These are phyloP conservation scores for Linum usitatissimum DNA, from an alignment of 345 rosid genomes.

Conservation along the genomic window DNA sequence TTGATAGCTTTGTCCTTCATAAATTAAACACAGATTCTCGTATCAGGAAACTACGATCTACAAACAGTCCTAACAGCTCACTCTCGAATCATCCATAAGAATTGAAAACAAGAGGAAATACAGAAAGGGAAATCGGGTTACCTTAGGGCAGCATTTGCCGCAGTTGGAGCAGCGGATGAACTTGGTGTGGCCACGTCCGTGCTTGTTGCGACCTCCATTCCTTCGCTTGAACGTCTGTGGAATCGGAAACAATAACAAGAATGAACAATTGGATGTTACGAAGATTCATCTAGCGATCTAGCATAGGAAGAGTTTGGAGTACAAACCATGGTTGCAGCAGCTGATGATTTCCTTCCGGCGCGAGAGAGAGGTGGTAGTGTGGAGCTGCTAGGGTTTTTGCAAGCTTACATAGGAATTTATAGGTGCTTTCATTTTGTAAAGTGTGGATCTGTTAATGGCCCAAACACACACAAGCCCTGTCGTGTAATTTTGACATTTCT, in stretches of 20 bases:
- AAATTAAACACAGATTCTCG: neutral
- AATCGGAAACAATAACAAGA: neutral
- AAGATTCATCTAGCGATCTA: neutral
- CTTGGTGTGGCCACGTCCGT: constrained; percentile 1
- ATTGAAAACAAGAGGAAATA: neutral
- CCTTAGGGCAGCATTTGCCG: constrained; percentile 2
- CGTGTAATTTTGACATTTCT: too few species aligned
- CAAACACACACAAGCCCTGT: too few species aligned
- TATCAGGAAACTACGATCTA: neutral
- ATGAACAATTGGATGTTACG: neutral
- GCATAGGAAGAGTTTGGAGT: neutral
- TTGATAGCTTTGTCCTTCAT: neutral
- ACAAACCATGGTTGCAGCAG: neutral
- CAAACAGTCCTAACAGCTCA: neutral
- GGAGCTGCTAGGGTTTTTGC: neutral
- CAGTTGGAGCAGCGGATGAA: constrained; percentile 5
- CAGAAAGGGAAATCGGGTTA: neutral
- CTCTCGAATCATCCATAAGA: neutral
- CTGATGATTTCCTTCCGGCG: neutral
- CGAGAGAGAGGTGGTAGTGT: neutral
- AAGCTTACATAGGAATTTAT: neutral
- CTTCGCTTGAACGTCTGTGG: neutral
- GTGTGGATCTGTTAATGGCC: too few species aligned
- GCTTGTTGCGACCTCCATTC: neutral
- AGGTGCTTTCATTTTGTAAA: neutral